phyloP scores from a whole-genome alignment of 2,329 filamentous ascomycete species.

The Penicillium italicum region DNA sequence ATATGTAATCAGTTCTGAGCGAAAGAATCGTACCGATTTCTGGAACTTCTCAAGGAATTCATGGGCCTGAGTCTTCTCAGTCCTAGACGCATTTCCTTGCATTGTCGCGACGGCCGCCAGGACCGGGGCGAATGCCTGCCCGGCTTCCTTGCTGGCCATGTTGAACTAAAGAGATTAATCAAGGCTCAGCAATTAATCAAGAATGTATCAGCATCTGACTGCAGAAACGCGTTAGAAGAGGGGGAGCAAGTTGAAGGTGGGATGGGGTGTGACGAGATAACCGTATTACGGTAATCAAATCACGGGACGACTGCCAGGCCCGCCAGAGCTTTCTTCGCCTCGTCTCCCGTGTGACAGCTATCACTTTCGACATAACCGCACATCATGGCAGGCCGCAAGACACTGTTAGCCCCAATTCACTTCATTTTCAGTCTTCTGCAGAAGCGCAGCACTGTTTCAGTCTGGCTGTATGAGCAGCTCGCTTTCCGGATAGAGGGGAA shows the following conservation, averaged over 20 bases:
- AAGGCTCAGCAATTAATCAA: slow-evolving; percentile 11
- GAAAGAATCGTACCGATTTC: slow-evolving; percentile 72
- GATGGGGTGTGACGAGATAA: slow-evolving; percentile 23
- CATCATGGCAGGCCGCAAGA: slow-evolving; percentile 59
- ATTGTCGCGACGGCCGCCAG: slow-evolving; percentile 87
- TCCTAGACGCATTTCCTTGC: slow-evolving; percentile 74
- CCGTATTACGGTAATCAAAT: slow-evolving; percentile 23
- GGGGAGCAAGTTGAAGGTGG: slow-evolving; percentile 20
- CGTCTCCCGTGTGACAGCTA: slow-evolving; percentile 3
- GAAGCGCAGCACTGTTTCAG: slow-evolving; percentile 76
- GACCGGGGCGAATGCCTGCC: slow-evolving; percentile 76
- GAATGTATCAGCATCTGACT: slow-evolving; percentile 2
- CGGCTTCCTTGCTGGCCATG: slow-evolving; percentile 68
- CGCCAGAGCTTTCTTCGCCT: slow-evolving; percentile 20
- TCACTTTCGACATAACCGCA: slow-evolving; percentile 9
- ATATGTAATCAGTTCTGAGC: slow-evolving; percentile 14
- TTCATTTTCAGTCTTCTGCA: slow-evolving; percentile 92
- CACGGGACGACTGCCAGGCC: slow-evolving; percentile 23
- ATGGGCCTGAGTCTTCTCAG: slow-evolving; percentile 84
- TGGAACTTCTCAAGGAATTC: slow-evolving; percentile 92
- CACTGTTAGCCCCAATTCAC: slow-evolving; percentile 74
- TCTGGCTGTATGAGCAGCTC: slow-evolving; percentile 97
- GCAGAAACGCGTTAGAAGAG: slow-evolving; percentile 6
- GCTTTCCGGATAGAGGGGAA: slow-evolving; percentile 92
- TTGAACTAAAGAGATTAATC: slow-evolving; percentile 11